phyloP scores from a whole-genome alignment of 2,329 filamentous ascomycete species.

The Sporothrix brunneoviolacea region DNA sequence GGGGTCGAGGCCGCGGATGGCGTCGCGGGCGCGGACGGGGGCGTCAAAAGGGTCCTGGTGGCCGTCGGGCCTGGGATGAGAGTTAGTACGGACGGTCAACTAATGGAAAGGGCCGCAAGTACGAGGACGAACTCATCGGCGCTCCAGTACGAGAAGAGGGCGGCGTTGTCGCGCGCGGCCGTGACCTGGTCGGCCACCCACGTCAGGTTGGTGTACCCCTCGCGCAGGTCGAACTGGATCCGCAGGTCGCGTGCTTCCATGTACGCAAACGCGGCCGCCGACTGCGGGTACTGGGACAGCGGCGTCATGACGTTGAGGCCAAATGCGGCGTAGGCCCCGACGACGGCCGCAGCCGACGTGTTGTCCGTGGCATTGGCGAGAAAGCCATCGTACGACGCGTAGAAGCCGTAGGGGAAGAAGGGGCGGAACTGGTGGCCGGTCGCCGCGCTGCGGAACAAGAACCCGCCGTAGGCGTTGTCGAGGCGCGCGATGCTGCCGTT shows the following conservation, averaged over 20 bases:
- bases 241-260: constrained; percentile 33
- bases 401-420: constrained; percentile 39
- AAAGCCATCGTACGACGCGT: constrained; percentile 37
- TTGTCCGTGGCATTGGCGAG: constrained; percentile 31
- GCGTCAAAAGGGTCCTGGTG: constrained; percentile 46
- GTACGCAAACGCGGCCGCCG: constrained; percentile 30
- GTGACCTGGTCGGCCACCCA: constrained; percentile 33
- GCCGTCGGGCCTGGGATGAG: too few relatives aligned
- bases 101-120: too few relatives aligned
- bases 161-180: constrained; percentile 32
- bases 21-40: constrained; percentile 34
- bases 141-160: constrained; percentile 39
- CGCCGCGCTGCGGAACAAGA: constrained; percentile 31
- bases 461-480: constrained; percentile 38
- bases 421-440: constrained; percentile 28
- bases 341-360: constrained; percentile 22
- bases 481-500: constrained; percentile 37
- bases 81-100: too few relatives aligned
- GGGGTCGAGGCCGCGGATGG: constrained; percentile 45
- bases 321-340: constrained; percentile 29
- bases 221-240: constrained; percentile 40
- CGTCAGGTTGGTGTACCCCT: constrained; percentile 38
- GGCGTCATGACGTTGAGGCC: constrained; percentile 41
- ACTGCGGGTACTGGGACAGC: constrained; percentile 33
- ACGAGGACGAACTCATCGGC: too few relatives aligned